Evolutionary conservation across 176 grass and related monocot genomes (phyloP).

Genomic region (Cenchrus fungigraminus): DNA sequence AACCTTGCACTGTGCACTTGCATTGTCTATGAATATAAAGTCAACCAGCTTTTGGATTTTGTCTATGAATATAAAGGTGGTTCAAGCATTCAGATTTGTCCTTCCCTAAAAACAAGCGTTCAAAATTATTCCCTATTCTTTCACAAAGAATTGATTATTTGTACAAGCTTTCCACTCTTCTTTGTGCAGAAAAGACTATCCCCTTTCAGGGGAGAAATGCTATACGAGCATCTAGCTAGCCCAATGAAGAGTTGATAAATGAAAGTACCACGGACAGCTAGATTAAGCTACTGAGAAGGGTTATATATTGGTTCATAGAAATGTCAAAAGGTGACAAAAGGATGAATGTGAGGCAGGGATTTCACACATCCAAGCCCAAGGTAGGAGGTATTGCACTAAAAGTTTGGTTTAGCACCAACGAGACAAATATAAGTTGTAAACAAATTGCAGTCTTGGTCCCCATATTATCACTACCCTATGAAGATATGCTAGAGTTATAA

Average conservation of each 20-base stretch:
- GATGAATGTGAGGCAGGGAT: constrained; percentile 1
- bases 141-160: no score
- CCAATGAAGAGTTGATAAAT: no score
- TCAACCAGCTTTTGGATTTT: constrained; percentile 54
- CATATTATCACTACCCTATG: constrained; percentile 27
- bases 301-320: constrained; percentile 4
- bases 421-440: constrained; percentile 16
- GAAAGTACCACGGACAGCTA: no score
- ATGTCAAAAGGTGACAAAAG: constrained; percentile 14
- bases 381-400: constrained; percentile 1
- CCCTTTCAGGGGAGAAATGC: no score
- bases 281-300: not conserved
- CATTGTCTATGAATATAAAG: constrained; percentile 47
- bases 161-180: no score
- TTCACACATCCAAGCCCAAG: constrained; percentile 14
- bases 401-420: constrained; percentile 38
- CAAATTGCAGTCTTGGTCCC: constrained; percentile 41
- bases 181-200: no score
- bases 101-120: constrained; percentile 25
- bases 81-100: constrained; percentile 38
- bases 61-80: constrained; percentile 43
- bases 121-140: not conserved
- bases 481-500: constrained; percentile 2
- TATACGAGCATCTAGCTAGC: no score
- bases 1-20: constrained; percentile 30